These are phyloP conservation scores for Drosera spatulata DNA, from an alignment of 179 eudicot genomes.

Conservation along the genomic window DNA sequence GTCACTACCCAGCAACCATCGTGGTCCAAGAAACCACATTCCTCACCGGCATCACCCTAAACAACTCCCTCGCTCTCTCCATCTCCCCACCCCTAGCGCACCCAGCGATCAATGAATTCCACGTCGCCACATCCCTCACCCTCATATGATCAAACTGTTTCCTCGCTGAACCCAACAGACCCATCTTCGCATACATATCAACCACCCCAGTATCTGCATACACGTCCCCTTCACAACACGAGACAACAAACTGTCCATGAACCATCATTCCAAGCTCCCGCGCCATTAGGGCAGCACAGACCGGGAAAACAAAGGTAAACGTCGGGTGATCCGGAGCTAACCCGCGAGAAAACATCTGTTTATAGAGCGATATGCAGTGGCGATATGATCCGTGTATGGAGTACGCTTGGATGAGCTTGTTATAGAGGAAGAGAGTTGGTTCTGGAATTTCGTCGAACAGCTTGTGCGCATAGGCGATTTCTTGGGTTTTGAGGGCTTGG, in stretches of 20 bases:
- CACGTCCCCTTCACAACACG: slow-evolving; percentile 32
- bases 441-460: slow-evolving; percentile 49
- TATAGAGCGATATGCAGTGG: slow-evolving; percentile 38
- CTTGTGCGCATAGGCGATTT: slow-evolving; percentile 49
- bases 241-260: slow-evolving; percentile 32
- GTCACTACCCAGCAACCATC: slow-evolving; percentile 59
- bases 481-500: slow-evolving; percentile 29
- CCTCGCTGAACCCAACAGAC: slow-evolving; percentile 33
- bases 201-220: slow-evolving; percentile 41
- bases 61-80: slow-evolving; percentile 36
- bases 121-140: slow-evolving; percentile 31
- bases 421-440: slow-evolving; percentile 37
- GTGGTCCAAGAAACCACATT: slow-evolving; percentile 66
- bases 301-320: slow-evolving; percentile 50
- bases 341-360: slow-evolving; percentile 22
- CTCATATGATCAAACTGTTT: slow-evolving; percentile 36
- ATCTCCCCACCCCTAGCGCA: slow-evolving; percentile 35
- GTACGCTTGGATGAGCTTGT: slow-evolving; percentile 59
- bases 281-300: slow-evolving; percentile 22
- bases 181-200: slow-evolving; percentile 61
- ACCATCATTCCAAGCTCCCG: slow-evolving; percentile 25
- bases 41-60: slow-evolving; percentile 30
- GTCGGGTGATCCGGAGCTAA: slow-evolving; percentile 31
- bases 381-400: slow-evolving; percentile 29
- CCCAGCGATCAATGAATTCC: slow-evolving; percentile 58